Evolutionary conservation across 345 rosid genomes (phyloP).

Genomic region (Brassica juncea): DNA sequence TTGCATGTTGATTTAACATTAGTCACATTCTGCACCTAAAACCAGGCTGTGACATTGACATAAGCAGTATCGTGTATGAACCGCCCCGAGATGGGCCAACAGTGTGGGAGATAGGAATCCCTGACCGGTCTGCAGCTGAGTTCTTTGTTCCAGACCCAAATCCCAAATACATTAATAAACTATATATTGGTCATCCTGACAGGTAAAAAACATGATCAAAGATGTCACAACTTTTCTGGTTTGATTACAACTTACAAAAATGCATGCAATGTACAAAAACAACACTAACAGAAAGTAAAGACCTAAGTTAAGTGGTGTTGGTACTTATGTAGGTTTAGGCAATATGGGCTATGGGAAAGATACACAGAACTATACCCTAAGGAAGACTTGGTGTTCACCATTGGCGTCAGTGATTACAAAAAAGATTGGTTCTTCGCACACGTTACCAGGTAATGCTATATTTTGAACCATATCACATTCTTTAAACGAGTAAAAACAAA

Average conservation of each 20-base stretch:
- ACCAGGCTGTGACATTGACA: conserved; percentile 55
- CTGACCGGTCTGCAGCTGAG: conserved; percentile 74
- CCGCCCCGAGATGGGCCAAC: conserved; percentile 87
- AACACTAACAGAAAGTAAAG: neutral
- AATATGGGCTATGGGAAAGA: conserved; percentile 88
- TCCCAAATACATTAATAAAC: conserved; percentile 59
- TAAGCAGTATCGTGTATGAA: conserved; percentile 55
- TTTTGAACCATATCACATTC: neutral
- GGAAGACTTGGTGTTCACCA: conserved; percentile 60
- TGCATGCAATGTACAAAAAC: neutral
- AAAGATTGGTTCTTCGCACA: conserved; percentile 92
- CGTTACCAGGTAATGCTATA: conserved; percentile 56
- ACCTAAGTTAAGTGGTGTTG: neutral
- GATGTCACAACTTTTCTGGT: neutral
- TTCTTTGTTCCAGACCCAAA: conserved; percentile 79
- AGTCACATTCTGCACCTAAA: neutral
- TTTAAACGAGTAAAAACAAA: neutral
- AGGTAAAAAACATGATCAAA: conserved; percentile 42
- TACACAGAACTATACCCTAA: conserved; percentile 66
- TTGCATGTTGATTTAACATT: neutral
- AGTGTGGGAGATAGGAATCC: conserved; percentile 86
- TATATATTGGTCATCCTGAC: conserved; percentile 68
- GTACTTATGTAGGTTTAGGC: conserved; percentile 59
- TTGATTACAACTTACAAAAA: neutral
- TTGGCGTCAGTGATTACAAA: conserved; percentile 58